Evolutionary conservation across 2,329 filamentous ascomycete species (phyloP).

Genomic region (Massarina eburnea): DNA sequence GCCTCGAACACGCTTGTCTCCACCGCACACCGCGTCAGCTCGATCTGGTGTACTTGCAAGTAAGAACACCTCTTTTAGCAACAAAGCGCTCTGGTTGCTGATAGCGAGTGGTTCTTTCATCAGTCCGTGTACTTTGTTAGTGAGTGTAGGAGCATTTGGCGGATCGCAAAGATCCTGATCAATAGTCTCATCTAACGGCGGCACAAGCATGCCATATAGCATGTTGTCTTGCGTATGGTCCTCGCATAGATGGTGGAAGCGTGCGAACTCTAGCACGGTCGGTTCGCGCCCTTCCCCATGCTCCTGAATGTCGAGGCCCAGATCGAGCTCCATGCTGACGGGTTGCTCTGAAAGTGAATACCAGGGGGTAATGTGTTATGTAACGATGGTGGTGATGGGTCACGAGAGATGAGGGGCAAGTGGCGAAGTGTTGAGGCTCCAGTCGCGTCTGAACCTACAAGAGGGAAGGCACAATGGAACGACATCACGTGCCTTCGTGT

Average conservation of each 20-base stretch:
- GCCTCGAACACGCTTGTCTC: constrained; percentile 18
- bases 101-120: constrained; percentile 32
- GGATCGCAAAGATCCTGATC: constrained; percentile 23
- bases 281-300: constrained; percentile 25
- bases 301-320: constrained; percentile 1
- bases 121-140: constrained; percentile 16
- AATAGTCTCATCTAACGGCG: constrained; percentile 11
- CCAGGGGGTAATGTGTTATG: neutral
- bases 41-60: constrained; percentile 5
- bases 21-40: constrained; percentile 1
- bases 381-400: neutral
- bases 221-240: constrained; percentile 39
- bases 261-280: constrained; percentile 51
- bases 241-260: constrained; percentile 46
- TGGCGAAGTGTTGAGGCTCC: neutral
- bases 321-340: constrained; percentile 19
- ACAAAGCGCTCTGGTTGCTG: constrained; percentile 27
- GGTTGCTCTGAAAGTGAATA: neutral
- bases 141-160: constrained; percentile 10
- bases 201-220: constrained; percentile 10
- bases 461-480: neutral
- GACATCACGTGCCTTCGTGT: neutral
- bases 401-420: neutral
- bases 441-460: neutral
- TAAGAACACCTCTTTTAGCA: constrained; percentile 25